Evolutionary conservation across 23 red algal species (phyloP), one percentile per base, ranked within the genome.

Genomic region (Gracilariopsis chorda): DNA sequence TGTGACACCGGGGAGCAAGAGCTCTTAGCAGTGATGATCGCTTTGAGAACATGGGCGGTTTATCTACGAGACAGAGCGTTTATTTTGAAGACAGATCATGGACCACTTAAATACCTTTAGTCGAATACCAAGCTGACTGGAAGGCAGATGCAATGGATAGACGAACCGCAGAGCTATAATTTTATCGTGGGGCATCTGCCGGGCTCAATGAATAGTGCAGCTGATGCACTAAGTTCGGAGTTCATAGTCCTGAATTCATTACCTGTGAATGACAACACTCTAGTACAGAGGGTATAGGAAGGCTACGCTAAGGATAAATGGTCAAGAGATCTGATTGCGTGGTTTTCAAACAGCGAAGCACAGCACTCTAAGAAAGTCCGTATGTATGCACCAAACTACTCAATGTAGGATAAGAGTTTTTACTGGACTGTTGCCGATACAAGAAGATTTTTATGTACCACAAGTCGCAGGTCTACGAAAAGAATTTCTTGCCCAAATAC

Each of bases 1-100:
- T 78, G 72, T 24, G 72, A 78, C 25, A 49, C 43, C 25, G 36
- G 72, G 16, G 72, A 78, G 16, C 72, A 49, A 78, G 72, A 78
- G 25, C 36, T 78, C 16, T 48, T 48, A 12, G 29, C 1, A 19
- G 0, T 48, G 12, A 0, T 78, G 72, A 43, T 27, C 0, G 72
- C 72, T 20, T 32, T 49, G 16, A 19, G 72, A 0, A 39, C 44
- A 39, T 1, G 72, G 72, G 17, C 11, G 16, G 36, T 0, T 20
- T 78, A 78, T 39, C 43, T 78, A 16, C 13, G 32, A 19, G 43
- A 27, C 33, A 48, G 32, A 48, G 48, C 44, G 0, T 78, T 78
- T 27, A 43, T 11, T 16, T 32, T 78, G 12, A 48, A 17, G 0
- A 48, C 72, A 48, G 72, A 48, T 48, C 72, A 78, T 16, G 72